phyloP scores from a whole-genome alignment of 306 rosid species.

The Erythrophleum fordii region DNA sequence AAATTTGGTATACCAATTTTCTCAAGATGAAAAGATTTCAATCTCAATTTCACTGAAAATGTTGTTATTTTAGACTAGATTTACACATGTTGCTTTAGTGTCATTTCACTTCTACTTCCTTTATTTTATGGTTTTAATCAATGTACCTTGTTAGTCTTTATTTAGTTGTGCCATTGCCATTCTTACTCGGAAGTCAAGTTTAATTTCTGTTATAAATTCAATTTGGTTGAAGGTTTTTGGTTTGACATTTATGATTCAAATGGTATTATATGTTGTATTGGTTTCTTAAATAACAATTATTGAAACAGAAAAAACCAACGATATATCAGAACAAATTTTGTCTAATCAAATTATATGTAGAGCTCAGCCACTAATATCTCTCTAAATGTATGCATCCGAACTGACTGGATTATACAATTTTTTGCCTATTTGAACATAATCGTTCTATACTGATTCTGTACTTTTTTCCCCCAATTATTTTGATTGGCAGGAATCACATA shows the following conservation, averaged over 20 bases:
- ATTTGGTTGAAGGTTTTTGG: background rate
- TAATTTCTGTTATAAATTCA: background rate
- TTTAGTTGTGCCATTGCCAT: constrained; percentile 25
- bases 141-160: constrained; percentile 16
- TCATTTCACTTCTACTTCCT: constrained; percentile 9
- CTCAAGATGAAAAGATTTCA: background rate
- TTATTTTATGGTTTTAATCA: background rate
- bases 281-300: background rate
- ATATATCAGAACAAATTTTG: background rate
- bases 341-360: background rate
- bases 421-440: background rate
- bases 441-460: constrained; percentile 17
- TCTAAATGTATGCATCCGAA: background rate
- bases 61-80: constrained; percentile 9
- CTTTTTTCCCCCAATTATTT: constrained; percentile 3
- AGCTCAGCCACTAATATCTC: background rate
- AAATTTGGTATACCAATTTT: background rate
- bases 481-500: constrained; percentile 87
- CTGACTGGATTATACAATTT: background rate
- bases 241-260: background rate
- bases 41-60: constrained; percentile 1
- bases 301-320: background rate
- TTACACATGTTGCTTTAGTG: background rate
- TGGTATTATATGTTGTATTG: background rate
- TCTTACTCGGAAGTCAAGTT: background rate